These are phyloP conservation scores for Pseudopithomyces chartarum DNA, from an alignment of 2,329 filamentous ascomycete species.

Conservation along the genomic window DNA sequence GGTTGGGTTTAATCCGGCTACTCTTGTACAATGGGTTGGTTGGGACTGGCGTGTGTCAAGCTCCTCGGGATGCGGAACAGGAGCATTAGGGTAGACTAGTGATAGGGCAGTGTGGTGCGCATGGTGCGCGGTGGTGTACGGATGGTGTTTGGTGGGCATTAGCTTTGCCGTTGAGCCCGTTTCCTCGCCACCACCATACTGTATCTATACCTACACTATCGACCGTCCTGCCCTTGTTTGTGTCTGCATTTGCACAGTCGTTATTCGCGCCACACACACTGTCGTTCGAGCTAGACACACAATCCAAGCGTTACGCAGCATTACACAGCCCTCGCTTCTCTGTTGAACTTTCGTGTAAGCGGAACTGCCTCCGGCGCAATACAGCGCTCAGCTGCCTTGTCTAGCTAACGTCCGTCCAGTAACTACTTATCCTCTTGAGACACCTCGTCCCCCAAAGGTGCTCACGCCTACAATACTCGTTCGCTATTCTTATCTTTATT, in stretches of 20 bases:
- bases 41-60: too few species aligned
- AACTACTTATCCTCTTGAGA: slow-evolving; percentile 14
- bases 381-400: slow-evolving; percentile 1
- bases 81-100: not conserved
- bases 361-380: not conserved
- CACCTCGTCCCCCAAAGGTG: not conserved
- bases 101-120: not conserved
- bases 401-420: slow-evolving; percentile 25
- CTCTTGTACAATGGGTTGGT: too few species aligned
- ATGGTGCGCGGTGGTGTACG: not conserved
- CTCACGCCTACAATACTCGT: not conserved
- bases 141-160: not conserved
- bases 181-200: not conserved
- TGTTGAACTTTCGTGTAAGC: slow-evolving; percentile 2
- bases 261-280: not conserved
- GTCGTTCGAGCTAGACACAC: not conserved
- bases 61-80: too few species aligned
- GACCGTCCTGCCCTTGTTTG: not conserved
- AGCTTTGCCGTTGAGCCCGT: slow-evolving; percentile 6
- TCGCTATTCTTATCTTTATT: not conserved
- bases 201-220: not conserved
- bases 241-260: not conserved
- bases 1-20: too few species aligned
- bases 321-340: not conserved
- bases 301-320: not conserved